A percentile compares a stretch with the other conserved stretches of the same genome.
These are phyloP conservation scores for Schoenoplectus triqueter DNA, from an alignment of 202 grass and related monocot genomes.

Conservation along the genomic window DNA sequence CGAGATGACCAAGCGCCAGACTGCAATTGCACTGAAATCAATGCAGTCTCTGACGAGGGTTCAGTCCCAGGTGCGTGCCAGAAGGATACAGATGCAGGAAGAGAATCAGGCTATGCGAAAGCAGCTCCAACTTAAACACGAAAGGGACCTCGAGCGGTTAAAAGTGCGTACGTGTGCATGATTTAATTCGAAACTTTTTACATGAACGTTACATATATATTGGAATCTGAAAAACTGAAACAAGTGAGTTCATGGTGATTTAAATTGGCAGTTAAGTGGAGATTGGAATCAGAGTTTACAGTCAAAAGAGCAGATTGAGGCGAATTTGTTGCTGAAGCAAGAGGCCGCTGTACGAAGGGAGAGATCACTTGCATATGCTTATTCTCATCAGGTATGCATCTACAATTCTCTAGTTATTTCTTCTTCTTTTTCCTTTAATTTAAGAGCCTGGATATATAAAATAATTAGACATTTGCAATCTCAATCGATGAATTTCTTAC, in stretches of 20 bases:
- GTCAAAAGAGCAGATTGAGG: constrained; percentile 48
- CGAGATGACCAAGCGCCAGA: constrained; percentile 72
- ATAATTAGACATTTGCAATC: neutral
- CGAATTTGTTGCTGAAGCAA: constrained; percentile 40
- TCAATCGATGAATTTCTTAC: neutral
- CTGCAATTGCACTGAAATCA: constrained; percentile 61
- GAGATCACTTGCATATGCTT: constrained; percentile 52
- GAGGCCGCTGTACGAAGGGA: constrained; percentile 50
- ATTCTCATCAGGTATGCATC: constrained; percentile 53
- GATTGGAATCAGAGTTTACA: constrained; percentile 48
- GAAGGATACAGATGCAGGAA: constrained; percentile 83
- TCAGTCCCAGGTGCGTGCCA: constrained; percentile 76
- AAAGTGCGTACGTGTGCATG: constrained; percentile 47
- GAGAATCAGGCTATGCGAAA: constrained; percentile 78
- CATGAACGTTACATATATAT: neutral
- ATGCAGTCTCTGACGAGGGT: constrained; percentile 83
- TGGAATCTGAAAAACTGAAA: neutral
- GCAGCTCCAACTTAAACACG: constrained; percentile 73
- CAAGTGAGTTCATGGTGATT: neutral
- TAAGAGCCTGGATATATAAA: neutral
- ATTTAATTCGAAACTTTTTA: neutral
- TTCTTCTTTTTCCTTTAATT: neutral
- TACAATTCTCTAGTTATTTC: neutral
- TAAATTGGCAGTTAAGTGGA: constrained; percentile 35
- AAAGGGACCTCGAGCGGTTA: constrained; percentile 71